phyloP scores from a whole-genome alignment of 192 early-diverging fungal genomes.

The Cladochytrium replicatum region DNA sequence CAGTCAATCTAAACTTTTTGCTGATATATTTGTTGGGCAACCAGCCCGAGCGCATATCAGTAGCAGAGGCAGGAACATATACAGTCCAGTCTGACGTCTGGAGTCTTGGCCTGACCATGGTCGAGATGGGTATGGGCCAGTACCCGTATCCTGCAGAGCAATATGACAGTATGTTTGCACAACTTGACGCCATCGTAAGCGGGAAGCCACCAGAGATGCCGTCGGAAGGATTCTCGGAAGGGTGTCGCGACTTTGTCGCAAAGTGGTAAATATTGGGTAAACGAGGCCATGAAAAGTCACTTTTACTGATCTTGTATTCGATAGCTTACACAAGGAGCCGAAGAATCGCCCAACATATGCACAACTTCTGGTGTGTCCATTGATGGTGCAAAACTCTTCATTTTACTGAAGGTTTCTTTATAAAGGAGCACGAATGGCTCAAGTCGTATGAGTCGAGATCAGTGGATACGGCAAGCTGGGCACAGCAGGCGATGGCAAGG shows the following conservation, averaged over 20 bases:
- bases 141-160: slow-evolving; percentile 68
- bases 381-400: neutral
- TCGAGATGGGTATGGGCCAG: slow-evolving; percentile 72
- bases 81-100: slow-evolving; percentile 88
- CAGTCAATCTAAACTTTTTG: neutral
- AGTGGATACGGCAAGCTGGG: slow-evolving; percentile 85
- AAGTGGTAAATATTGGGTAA: slow-evolving; percentile 40
- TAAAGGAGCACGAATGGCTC: slow-evolving; percentile 38
- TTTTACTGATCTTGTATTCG: neutral
- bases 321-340: slow-evolving; percentile 59
- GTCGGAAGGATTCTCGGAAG: slow-evolving; percentile 47
- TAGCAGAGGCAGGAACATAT: slow-evolving; percentile 47
- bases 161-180: slow-evolving; percentile 72
- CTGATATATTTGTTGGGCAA: too few relatives aligned
- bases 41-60: slow-evolving; percentile 81
- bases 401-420: neutral
- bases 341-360: slow-evolving; percentile 62
- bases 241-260: slow-evolving; percentile 69
- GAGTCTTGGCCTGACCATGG: slow-evolving; percentile 79
- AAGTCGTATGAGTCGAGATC: slow-evolving; percentile 42
- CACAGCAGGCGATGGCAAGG: slow-evolving; percentile 42
- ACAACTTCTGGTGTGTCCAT: slow-evolving; percentile 42
- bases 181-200: slow-evolving; percentile 75
- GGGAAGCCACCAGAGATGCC: slow-evolving; percentile 69
- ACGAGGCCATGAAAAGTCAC: slow-evolving; percentile 10